Conservation (phyloP, 306 rosid species). For the Gastrolobium villosum region DNA sequence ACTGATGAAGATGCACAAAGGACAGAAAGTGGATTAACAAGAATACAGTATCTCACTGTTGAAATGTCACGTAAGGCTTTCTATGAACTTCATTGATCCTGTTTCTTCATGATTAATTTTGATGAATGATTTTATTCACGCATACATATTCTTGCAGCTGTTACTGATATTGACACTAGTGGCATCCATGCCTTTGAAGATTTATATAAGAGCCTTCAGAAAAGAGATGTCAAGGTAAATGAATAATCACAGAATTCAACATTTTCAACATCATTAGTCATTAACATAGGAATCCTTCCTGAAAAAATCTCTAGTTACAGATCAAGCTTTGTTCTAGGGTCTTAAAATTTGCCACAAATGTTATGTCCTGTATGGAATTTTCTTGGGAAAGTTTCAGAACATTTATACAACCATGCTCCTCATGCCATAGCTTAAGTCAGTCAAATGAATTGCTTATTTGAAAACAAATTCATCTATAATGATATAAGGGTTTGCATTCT, state of each 20-base stretch:
- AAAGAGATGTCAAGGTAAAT: conserved; percentile 67
- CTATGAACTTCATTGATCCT: background rate
- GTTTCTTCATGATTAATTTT: background rate
- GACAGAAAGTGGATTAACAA: conserved; percentile 39
- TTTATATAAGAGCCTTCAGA: conserved; percentile 61
- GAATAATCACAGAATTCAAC: conserved; percentile 1
- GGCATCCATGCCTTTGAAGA: conserved; percentile 80
- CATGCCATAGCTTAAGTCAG: background rate
- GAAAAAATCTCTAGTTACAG: background rate
- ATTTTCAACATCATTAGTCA: conserved; percentile 22
- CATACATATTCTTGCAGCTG: conserved; percentile 63
- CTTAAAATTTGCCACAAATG: background rate
- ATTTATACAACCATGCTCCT: background rate
- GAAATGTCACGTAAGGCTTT: conserved; percentile 88
- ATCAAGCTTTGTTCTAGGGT: background rate
- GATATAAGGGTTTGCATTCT: too few relatives aligned
- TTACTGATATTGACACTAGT: conserved; percentile 82
- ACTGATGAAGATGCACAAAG: conserved; percentile 60
- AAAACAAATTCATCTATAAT: background rate
- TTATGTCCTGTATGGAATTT: background rate
- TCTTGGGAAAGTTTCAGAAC: background rate
- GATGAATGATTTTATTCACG: conserved; percentile 6
- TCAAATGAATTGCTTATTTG: conserved; percentile 28
- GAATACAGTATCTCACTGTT: conserved; percentile 56
- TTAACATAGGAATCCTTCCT: conserved; percentile 4